Conservation (phyloP, 2,329 filamentous ascomycete genomes). For the Penicillium sp. region DNA sequence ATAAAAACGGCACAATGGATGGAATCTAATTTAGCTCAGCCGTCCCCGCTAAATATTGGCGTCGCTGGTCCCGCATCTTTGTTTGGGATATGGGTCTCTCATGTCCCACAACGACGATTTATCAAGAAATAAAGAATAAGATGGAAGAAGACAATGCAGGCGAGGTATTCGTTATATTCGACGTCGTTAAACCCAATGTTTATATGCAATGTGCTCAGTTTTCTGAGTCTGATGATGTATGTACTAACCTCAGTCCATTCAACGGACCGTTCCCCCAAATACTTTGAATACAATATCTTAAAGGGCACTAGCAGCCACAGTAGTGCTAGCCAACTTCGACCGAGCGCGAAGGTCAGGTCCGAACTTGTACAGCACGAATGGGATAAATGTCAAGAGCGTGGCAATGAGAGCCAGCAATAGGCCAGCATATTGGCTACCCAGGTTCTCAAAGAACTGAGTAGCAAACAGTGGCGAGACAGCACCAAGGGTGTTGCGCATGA, state of each 20-base stretch:
- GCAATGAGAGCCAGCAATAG: slow-evolving; percentile 50
- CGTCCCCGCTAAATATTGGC: too few relatives aligned
- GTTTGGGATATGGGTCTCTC: too few relatives aligned
- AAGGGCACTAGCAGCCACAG: slow-evolving; percentile 2
- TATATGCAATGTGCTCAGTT: not conserved
- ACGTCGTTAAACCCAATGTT: not conserved
- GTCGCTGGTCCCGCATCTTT: too few relatives aligned
- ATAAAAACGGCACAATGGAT: not conserved
- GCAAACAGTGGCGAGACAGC: slow-evolving; percentile 55
- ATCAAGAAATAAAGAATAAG: not conserved
- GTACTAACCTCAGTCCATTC: not conserved
- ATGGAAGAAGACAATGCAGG: not conserved
- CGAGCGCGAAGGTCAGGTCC: slow-evolving; percentile 31
- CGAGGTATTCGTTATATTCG: not conserved
- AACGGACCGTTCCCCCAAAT: not conserved
- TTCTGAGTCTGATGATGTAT: not conserved
- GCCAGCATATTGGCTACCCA: slow-evolving; percentile 55
- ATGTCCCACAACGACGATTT: not conserved
- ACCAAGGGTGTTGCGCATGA: slow-evolving; percentile 55
- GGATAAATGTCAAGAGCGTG: slow-evolving; percentile 35
- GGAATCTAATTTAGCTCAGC: not conserved
- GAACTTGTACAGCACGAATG: slow-evolving; percentile 31
- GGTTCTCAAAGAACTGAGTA: slow-evolving; percentile 54
- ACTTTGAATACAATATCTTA: not conserved
- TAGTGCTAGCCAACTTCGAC: slow-evolving; percentile 30